A percentile compares a stretch with the other conserved stretches of the same genome.
Evolutionary conservation across 2,329 filamentous ascomycete species (phyloP).

Genomic region (Pestalotiopsis sp.): DNA sequence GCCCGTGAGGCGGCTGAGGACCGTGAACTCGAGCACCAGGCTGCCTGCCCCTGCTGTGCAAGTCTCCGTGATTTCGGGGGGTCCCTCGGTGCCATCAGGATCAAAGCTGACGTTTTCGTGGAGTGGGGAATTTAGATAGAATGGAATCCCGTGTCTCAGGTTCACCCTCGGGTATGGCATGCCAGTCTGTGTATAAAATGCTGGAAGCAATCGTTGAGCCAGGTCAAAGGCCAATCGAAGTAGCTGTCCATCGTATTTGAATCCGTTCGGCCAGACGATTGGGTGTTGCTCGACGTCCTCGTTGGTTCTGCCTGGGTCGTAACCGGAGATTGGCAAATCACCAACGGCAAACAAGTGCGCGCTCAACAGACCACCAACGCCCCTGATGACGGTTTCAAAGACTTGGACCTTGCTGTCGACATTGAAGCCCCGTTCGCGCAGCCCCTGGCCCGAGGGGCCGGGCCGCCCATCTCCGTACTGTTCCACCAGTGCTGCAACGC

Average conservation of each 20-base stretch:
- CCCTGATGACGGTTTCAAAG: constrained; percentile 95
- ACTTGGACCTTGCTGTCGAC: constrained; percentile 98
- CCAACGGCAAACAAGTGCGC: constrained; percentile 92
- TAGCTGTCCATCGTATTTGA: constrained; percentile 86
- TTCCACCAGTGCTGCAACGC: constrained; percentile 71
- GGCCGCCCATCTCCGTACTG: constrained; percentile 84
- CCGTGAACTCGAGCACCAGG: constrained; percentile 88
- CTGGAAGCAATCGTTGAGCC: constrained; percentile 79
- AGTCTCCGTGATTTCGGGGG: constrained; percentile 84
- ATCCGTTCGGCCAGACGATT: constrained; percentile 73
- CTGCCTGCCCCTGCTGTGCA: constrained; percentile 97
- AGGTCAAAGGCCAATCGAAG: constrained; percentile 87
- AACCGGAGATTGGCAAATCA: constrained; percentile 82
- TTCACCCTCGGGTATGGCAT: constrained; percentile 96
- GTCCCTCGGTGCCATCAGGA: constrained; percentile 36
- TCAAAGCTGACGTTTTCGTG: constrained; percentile 56
- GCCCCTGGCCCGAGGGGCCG: constrained; percentile 68
- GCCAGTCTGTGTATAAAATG: constrained; percentile 87
- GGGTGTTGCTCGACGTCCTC: constrained; percentile 48
- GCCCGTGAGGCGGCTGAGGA: constrained; percentile 83
- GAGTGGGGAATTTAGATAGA: constrained; percentile 83
- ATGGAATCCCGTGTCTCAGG: constrained; percentile 84
- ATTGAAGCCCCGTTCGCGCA: constrained; percentile 80
- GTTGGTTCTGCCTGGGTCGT: constrained; percentile 52
- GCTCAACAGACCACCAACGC: constrained; percentile 85